Conservation (phyloP, 1,284 basidiomycete species). For the Sporisorium exsertum region DNA sequence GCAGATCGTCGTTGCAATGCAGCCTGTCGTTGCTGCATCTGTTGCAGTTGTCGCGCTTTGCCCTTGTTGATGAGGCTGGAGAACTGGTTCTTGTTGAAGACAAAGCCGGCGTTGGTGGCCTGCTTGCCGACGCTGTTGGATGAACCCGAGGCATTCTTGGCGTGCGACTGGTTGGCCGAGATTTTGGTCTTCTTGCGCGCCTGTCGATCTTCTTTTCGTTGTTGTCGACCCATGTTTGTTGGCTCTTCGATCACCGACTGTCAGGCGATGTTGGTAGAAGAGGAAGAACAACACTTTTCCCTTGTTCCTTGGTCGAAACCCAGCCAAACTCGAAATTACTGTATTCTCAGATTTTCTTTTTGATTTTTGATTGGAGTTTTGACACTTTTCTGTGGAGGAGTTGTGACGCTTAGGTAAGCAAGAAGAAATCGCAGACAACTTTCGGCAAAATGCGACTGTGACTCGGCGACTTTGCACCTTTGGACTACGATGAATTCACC, state of each 20-base stretch:
- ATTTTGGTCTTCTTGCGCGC: constrained; percentile 43
- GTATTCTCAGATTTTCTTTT: neutral
- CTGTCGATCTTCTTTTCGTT: constrained; percentile 44
- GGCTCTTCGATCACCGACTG: neutral
- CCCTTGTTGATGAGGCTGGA: constrained; percentile 43
- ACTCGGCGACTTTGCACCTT: neutral
- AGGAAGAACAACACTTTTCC: constrained; percentile 10
- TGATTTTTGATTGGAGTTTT: constrained; percentile 11
- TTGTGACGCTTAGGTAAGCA: constrained; percentile 10
- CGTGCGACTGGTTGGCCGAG: constrained; percentile 28
- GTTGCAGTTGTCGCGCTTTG: constrained; percentile 36
- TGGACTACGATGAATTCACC: neutral
- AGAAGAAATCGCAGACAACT: constrained; percentile 7
- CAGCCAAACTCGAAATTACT: neutral
- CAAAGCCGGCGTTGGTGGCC: constrained; percentile 37
- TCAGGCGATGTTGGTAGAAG: constrained; percentile 1
- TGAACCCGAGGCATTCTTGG: constrained; percentile 7
- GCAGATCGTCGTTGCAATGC: constrained; percentile 12
- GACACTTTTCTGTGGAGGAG: constrained; percentile 9
- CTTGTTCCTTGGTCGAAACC: neutral
- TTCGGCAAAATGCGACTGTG: constrained; percentile 1
- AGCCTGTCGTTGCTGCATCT: constrained; percentile 25
- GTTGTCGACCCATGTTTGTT: constrained; percentile 34
- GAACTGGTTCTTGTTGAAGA: constrained; percentile 47
- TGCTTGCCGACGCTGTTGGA: constrained; percentile 31